These are phyloP conservation scores for Apostasia ramifera DNA, from an alignment of 106 monocot genomes.

Conservation along the genomic window DNA sequence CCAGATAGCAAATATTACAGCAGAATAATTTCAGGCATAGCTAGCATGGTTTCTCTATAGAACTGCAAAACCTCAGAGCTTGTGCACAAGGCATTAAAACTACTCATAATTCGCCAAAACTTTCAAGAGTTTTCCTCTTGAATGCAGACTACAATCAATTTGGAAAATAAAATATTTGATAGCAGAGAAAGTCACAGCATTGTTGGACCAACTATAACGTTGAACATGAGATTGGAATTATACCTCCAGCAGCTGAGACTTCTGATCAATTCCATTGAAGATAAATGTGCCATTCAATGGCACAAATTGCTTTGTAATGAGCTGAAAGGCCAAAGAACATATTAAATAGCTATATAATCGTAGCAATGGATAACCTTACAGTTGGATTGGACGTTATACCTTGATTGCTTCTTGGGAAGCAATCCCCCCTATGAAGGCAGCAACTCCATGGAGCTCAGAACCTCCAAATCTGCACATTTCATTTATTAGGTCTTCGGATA, in stretches of 20 bases:
- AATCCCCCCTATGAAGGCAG: constrained; percentile 81
- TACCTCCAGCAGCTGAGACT: constrained; percentile 64
- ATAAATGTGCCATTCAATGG: constrained; percentile 73
- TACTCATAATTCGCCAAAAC: too few species aligned
- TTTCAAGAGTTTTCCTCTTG: too few species aligned
- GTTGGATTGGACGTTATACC: constrained; percentile 20
- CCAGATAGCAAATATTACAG: too few species aligned
- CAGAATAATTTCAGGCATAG: too few species aligned
- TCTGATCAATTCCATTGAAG: constrained; percentile 90
- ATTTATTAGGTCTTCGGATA: constrained; percentile 72
- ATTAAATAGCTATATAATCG: background rate
- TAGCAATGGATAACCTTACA: too few species aligned
- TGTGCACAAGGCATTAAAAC: too few species aligned
- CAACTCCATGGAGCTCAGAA: constrained; percentile 81
- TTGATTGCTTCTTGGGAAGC: constrained; percentile 97
- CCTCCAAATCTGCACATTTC: constrained; percentile 92
- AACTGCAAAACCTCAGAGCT: too few species aligned
- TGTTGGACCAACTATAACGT: too few species aligned
- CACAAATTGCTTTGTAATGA: constrained; percentile 82
- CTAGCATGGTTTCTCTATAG: too few species aligned
- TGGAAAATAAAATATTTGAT: too few species aligned
- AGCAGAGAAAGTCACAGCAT: too few species aligned
- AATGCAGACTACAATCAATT: too few species aligned
- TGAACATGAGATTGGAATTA: constrained; percentile 11
- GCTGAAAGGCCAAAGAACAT: constrained; percentile 35